Evolutionary conservation across 2,329 filamentous ascomycete species (phyloP), one percentile per base, ranked within the genome.

Genomic region (Diaporthe batatas): DNA sequence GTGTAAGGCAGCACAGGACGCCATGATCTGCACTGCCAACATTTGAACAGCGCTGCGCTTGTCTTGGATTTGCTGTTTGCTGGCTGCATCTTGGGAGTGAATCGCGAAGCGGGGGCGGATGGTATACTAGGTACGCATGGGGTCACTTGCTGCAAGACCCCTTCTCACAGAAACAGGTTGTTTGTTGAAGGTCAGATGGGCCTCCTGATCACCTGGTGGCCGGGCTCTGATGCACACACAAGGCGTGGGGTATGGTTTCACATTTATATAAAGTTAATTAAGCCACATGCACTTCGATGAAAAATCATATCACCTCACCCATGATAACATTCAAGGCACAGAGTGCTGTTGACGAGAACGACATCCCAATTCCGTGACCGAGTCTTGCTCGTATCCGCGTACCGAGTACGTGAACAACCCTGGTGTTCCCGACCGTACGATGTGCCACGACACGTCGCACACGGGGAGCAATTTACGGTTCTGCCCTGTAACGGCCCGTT

Each of bases 1-100:
- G 76, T 78, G 34, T 82, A 78, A 76, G 57, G 49, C 44, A 34
- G 39, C 32, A 55, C 49, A 25, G 7, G 71, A 42, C 54, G 74
- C 75, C 65, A 75, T 70, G 49, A 76, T 39, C 25, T 62, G 18
- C 59, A 39, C 39, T 57, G 62, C 58, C 74, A 69, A 44, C n/a
- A n/a, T n/a, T n/a, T n/a, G n/a, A n/a, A n/a, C 68, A 74, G 32
- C 47, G n/a, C 47, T 67, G 62, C 62, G 29, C 39, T 21, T 53
- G 44, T 53, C 62, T 67, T 53, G 62, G 32, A 12, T 39, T 53
- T 73, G 11, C 10, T n/a, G 36, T 68, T n/a, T 51, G 55, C n/a
- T 59, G 67, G 36, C 34, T 42, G 51, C 67, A 59, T 47, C 16
- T 44, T 44, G 59, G 23, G 44, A 36, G 44, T 53, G 29, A n/a